Base-by-base conservation (phyloP, 164 flowering plant species). In the Buxus sempervirens region DNA sequence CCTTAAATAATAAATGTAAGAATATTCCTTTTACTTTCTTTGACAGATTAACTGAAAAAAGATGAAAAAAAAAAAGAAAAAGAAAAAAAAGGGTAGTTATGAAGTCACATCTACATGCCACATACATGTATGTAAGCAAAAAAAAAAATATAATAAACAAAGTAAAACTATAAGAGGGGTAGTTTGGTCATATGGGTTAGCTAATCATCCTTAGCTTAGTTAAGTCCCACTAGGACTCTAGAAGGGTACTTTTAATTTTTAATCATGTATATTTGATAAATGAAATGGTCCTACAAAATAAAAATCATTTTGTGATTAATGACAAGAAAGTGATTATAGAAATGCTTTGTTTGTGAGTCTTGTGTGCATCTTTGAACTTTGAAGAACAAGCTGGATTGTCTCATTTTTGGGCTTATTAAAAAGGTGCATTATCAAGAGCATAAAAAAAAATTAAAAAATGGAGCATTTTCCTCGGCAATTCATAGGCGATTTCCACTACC, bases 261-360 rank as follows among this genome's bases (percentile, higher is more conserved):
- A n/a, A n/a, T n/a, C n/a, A n/a, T n/a, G n/a, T n/a, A n/a, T n/a
- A n/a, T n/a, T n/a, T n/a, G 38, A 32, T 55, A 0, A 65, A 65
- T 36, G 48, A 24, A 13, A 13, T 32, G 68, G 68, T 24, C 60
- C 68, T n/a, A 54, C 60, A 22, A 56, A 56, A 36, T n/a, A n/a
- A 21, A 51, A 32, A 32, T 32, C 7, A 36, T 65, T 28, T 65
- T 54, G 67, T 26, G 55, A n/a, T 56, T 36, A 56, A 51, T 36
- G 19, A 32, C 21, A 42, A 38, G 38, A 65, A 65, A 65, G n/a
- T 55, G 68, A 54, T 49, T 18, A 38, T 22, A 32, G 38, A 32
- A 32, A 32, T 32, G 5, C 38, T 38, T n/a, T n/a, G n/a, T n/a
- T n/a, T n/a, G n/a, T n/a, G n/a, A n/a, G n/a, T n/a, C n/a, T n/a